Conservation (phyloP, 257 asterid genomes). For the Solanum pinnatisectum region DNA sequence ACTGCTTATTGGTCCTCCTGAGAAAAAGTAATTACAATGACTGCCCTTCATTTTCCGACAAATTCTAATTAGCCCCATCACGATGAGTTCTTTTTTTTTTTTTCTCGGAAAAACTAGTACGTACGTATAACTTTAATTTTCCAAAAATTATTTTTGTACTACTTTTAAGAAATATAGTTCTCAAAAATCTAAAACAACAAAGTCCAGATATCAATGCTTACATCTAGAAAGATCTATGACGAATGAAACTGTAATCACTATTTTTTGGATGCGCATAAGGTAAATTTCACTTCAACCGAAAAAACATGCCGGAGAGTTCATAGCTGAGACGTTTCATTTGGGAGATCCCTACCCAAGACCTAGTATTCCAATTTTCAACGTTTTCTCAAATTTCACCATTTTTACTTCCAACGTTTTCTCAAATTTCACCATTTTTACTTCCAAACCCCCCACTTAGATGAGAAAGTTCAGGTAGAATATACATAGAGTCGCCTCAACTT, state of each 20-base stretch:
- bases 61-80: background rate
- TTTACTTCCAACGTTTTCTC: background rate
- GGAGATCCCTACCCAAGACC: background rate
- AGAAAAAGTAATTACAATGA: background rate
- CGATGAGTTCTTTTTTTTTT: too few species aligned
- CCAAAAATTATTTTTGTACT: background rate
- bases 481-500: background rate
- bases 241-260: fast-evolving
- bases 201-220: background rate
- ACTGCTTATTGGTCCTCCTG: background rate
- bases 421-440: background rate
- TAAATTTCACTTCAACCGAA: background rate
- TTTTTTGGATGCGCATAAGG: fast-evolving
- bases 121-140: background rate
- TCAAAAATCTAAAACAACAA: background rate
- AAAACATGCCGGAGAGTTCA: background rate
- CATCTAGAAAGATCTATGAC: background rate
- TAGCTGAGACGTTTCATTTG: background rate
- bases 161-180: background rate
- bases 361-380: background rate
- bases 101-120: background rate
- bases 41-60: background rate
- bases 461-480: background rate
- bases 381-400: background rate
- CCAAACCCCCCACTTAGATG: background rate